A percentile compares a stretch with the other conserved stretches of the same genome.
Conservation (phyloP, 192 early-diverging fungal genomes). For the Coemansia reversa region DNA sequence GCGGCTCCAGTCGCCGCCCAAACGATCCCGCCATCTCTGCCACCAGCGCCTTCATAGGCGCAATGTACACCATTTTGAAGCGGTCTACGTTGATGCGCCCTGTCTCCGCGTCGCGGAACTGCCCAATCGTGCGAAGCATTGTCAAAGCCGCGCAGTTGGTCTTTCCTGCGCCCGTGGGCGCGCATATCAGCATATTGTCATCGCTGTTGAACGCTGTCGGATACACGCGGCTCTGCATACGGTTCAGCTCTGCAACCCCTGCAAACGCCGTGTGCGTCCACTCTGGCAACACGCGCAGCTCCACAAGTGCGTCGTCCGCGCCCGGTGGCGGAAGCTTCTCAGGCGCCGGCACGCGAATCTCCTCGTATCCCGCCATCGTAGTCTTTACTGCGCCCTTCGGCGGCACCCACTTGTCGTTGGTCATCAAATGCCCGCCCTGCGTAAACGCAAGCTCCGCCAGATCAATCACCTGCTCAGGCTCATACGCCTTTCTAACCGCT, state of each 20-base stretch:
- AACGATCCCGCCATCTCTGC: conserved; percentile 97
- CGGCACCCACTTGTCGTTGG: conserved; percentile 90
- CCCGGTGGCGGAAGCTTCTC: conserved; percentile 61
- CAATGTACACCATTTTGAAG: conserved; percentile 99
- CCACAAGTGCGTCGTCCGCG: conserved; percentile 63
- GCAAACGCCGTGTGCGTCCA: conserved; percentile 83
- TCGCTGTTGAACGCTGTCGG: conserved; percentile 84
- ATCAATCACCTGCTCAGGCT: conserved; percentile 57
- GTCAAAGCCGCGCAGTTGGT: conserved; percentile 98
- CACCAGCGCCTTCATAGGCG: conserved; percentile 99
- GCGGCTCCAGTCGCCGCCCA: conserved; percentile 64
- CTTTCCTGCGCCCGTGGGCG: conserved; percentile 98
- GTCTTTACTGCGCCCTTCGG: conserved; percentile 92
- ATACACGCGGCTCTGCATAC: conserved; percentile 87
- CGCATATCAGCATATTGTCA: conserved; percentile 95
- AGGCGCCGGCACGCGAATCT: conserved; percentile 92
- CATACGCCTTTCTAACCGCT: conserved; percentile 19
- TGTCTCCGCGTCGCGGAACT: conserved; percentile 70
- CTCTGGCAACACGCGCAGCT: conserved; percentile 65
- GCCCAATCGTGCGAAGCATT: conserved; percentile 83
- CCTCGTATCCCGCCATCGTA: conserved; percentile 88
- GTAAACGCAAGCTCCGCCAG: conserved; percentile 81
- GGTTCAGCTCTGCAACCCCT: conserved; percentile 72
- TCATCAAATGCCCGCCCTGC: conserved; percentile 96
- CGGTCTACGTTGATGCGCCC: conserved; percentile 73